Percentiles rank a stretch among this genome's conserved stretches.
phyloP scores from a whole-genome alignment of 805 yeast genomes.

The Priceomyces melissophilus region DNA sequence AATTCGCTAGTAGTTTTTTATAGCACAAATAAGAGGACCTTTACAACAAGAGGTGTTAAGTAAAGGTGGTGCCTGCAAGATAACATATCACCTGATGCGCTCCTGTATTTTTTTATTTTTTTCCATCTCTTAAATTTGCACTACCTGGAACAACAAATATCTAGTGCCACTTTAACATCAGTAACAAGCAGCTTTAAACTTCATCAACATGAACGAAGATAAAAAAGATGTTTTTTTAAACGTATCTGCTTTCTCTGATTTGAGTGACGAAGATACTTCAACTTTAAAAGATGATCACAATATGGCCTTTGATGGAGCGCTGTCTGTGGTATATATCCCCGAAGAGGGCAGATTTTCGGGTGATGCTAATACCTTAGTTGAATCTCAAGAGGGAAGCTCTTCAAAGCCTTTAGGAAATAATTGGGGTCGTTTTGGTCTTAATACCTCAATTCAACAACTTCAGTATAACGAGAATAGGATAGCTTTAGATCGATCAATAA shows the following conservation, averaged over 20 bases:
- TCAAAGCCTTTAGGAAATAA: constrained; percentile 2
- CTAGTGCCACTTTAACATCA: constrained; percentile 7
- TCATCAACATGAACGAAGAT: neutral
- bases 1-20: no score
- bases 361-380: constrained; percentile 27
- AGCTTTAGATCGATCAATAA: constrained; percentile 59
- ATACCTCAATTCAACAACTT: constrained; percentile 64
- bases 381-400: constrained; percentile 25
- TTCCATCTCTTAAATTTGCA: neutral
- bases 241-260: constrained; percentile 2
- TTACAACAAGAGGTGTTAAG: no score
- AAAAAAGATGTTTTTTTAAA: constrained; percentile 5
- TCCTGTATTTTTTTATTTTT: neutral
- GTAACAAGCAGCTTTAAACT: neutral
- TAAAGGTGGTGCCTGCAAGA: no score
- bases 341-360: constrained; percentile 27
- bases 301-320: constrained; percentile 10
- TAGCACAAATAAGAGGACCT: no score
- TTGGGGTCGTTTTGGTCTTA: constrained; percentile 20
- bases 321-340: constrained; percentile 27
- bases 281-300: constrained; percentile 12
- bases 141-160: neutral
- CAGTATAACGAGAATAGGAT: constrained; percentile 72
- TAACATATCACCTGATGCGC: neutral
- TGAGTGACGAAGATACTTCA: constrained; percentile 10